These are phyloP conservation scores for Epichloe elymi DNA, from an alignment of 2,329 filamentous ascomycete species.

Conservation along the genomic window DNA sequence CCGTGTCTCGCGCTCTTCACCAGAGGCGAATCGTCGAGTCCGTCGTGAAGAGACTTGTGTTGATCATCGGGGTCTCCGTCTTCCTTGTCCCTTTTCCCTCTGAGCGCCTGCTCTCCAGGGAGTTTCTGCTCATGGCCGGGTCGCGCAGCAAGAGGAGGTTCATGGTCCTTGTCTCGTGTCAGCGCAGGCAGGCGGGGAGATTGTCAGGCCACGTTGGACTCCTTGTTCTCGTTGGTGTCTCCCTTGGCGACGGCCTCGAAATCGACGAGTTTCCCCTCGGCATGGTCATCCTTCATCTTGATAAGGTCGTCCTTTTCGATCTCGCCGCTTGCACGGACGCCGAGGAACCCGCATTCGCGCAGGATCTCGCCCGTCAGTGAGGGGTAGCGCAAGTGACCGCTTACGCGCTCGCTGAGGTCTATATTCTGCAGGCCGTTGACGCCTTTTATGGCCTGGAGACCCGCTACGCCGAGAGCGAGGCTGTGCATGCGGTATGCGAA, in stretches of 20 bases:
- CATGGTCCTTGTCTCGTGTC: background rate
- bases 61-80: background rate
- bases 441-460: slow-evolving; percentile 58
- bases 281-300: slow-evolving; percentile 27
- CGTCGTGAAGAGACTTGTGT: background rate
- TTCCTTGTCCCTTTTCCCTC: too few relatives aligned
- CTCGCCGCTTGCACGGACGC: slow-evolving; percentile 28
- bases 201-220: slow-evolving; percentile 13
- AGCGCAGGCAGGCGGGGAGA: slow-evolving; percentile 14
- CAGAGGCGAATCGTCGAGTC: slow-evolving; percentile 14
- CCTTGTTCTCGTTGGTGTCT: background rate
- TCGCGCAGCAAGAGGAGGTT: background rate
- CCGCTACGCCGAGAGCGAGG: slow-evolving; percentile 71
- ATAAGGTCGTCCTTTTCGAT: slow-evolving; percentile 42
- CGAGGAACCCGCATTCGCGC: slow-evolving; percentile 35
- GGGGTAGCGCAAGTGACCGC: slow-evolving; percentile 40
- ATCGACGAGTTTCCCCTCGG: slow-evolving; percentile 18
- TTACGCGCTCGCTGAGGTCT: slow-evolving; percentile 38
- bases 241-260: slow-evolving; percentile 10
- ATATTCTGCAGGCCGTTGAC: slow-evolving; percentile 52
- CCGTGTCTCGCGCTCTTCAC: slow-evolving; percentile 10
- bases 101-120: too few relatives aligned
- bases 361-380: slow-evolving; percentile 38
- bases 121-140: background rate
- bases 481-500: slow-evolving; percentile 79